Evolutionary conservation across 2,329 filamentous ascomycete genomes (phyloP).

Genomic region (Pestalotiopsis sp.): DNA sequence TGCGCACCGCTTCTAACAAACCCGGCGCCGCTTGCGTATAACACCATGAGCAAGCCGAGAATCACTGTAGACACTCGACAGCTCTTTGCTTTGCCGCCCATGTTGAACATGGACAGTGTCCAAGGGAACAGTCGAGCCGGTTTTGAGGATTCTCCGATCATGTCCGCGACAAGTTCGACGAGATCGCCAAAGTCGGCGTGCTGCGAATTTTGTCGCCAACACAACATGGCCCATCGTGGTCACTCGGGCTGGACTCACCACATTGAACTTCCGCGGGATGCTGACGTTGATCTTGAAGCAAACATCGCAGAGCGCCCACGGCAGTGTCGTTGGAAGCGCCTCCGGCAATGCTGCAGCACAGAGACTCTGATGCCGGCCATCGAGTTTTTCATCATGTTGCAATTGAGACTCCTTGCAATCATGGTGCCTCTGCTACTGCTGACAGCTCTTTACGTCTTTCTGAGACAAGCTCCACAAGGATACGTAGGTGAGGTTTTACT

Average conservation of each 20-base stretch:
- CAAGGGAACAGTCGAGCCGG: conserved; percentile 4
- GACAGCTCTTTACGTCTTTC: not conserved
- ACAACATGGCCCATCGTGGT: not conserved
- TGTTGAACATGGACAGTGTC: not conserved
- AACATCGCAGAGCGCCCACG: not conserved
- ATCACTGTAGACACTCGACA: not conserved
- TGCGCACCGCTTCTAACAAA: not conserved
- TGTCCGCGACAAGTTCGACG: not conserved
- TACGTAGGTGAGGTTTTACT: not conserved
- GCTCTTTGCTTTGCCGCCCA: not conserved
- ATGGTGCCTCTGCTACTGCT: not conserved
- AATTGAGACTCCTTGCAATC: not conserved
- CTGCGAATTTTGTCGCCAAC: not conserved
- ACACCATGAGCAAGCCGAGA: not conserved
- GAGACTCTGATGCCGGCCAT: not conserved
- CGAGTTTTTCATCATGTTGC: not conserved
- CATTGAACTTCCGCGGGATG: not conserved
- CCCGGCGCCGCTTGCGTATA: not conserved
- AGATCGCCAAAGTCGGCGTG: not conserved
- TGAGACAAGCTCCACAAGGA: not conserved
- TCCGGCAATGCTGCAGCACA: not conserved
- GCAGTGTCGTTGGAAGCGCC: not conserved
- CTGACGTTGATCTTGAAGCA: not conserved
- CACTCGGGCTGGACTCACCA: not conserved
- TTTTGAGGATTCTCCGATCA: not conserved